Conservation (phyloP, 2,329 filamentous ascomycete species). For the Corniculantispora saksenae region DNA sequence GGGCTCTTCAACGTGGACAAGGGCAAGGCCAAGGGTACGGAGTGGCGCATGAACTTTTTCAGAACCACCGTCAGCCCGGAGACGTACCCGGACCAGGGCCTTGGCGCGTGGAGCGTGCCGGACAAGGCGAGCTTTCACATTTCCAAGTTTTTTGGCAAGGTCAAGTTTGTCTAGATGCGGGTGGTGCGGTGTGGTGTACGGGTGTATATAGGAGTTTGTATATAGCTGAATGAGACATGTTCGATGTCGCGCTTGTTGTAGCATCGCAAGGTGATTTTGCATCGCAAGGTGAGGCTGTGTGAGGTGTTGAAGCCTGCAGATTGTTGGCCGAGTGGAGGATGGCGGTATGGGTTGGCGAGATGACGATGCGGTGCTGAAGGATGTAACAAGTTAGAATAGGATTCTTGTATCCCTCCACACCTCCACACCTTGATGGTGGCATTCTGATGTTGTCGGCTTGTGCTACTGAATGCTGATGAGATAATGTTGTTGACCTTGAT, state of each 20-base stretch:
- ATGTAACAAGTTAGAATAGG: no score
- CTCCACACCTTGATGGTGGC: no score
- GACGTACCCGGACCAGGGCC: slow-evolving; percentile 45
- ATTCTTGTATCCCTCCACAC: no score
- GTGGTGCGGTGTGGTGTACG: neutral
- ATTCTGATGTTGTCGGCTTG: no score
- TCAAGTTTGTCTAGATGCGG: slow-evolving; percentile 36
- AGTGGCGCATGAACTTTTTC: slow-evolving; percentile 57
- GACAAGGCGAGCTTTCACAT: slow-evolving; percentile 50
- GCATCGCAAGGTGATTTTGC: no score
- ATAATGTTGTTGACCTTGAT: no score
- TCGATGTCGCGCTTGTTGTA: no score
- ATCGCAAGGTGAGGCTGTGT: no score
- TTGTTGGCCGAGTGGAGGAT: no score
- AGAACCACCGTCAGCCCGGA: slow-evolving; percentile 45
- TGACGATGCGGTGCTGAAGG: no score
- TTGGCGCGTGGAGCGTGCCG: slow-evolving; percentile 49
- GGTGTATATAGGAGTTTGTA: neutral
- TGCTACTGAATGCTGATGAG: no score
- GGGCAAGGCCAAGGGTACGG: slow-evolving; percentile 42
- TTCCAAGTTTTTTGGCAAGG: slow-evolving; percentile 46
- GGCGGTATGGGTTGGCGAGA: no score
- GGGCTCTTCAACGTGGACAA: slow-evolving; percentile 51
- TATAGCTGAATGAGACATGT: neutral
- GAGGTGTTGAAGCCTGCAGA: neutral